A percentile compares a stretch with the other conserved stretches of the same genome.
Conservation (phyloP, 306 rosid species). For the Gleditsia sinensis region DNA sequence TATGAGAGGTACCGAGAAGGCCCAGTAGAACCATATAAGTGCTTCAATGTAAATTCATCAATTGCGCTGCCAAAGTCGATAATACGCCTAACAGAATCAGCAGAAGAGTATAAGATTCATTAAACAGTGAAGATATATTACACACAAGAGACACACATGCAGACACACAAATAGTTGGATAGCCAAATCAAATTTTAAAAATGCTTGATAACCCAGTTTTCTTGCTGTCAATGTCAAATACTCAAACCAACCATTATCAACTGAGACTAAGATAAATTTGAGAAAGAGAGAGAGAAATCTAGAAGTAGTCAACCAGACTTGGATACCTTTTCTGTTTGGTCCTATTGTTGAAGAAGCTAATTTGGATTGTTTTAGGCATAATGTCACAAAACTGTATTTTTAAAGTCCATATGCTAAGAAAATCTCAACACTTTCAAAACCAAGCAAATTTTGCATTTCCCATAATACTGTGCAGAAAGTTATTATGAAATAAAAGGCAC, state of each 20-base stretch:
- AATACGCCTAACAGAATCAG: conserved; percentile 46
- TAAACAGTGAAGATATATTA: conserved; percentile 9
- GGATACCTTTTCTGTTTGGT: neutral
- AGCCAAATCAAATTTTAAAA: conserved; percentile 27
- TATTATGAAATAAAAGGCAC: neutral
- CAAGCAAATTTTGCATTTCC: conserved; percentile 6
- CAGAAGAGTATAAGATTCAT: conserved; percentile 24
- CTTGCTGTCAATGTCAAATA: conserved; percentile 29
- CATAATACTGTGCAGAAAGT: neutral
- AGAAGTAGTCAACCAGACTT: conserved; percentile 16
- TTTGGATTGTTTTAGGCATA: conserved; percentile 3
- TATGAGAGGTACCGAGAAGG: conserved; percentile 75
- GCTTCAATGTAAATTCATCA: conserved; percentile 83
- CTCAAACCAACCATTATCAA: conserved; percentile 27
- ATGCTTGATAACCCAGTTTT: conserved; percentile 20
- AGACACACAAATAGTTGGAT: conserved; percentile 8
- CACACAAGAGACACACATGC: neutral
- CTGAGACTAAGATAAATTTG: neutral
- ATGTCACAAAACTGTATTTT: conserved; percentile 16
- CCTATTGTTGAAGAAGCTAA: neutral
- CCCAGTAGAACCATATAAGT: conserved; percentile 83
- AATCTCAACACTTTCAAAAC: conserved; percentile 16
- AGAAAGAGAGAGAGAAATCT: neutral
- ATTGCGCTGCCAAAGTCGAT: conserved; percentile 96
- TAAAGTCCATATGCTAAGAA: conserved; percentile 13